Base-by-base conservation (phyloP, 1,284 basidiomycete species). In the Exsudoporus floridanus region DNA sequence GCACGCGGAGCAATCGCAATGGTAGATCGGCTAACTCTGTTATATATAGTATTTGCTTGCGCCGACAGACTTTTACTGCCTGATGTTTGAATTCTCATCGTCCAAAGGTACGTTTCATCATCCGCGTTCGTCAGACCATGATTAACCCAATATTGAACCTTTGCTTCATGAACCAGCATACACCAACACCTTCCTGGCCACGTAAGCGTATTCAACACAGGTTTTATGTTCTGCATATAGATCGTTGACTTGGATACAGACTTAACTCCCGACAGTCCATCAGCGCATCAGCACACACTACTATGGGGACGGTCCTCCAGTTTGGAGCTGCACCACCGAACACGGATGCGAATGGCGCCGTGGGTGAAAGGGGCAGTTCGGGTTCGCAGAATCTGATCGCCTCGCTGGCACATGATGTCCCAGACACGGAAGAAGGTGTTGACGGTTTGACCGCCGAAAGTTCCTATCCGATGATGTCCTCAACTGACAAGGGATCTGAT, bases 151-250 rank as follows among this genome's bases (percentile, higher is more conserved):
- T 7, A 36, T 21, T 5, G 7, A 25, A 42, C 13, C 12, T 8
- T 1, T 33, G 1, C 18, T 19, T 18, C 27, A 14, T 16, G 16
- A 42, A 14, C 12, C 27, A 50, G 48, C 48, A 30, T 37, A 50
- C 33, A 50, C 48, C n/a, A 50, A 50, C 48, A 50, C 48, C 6
- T 14, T 50, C 25, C 45, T 50, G 2, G 48, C 48, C 14, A 47
- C 48, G 46, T 48, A 31, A 43, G 28, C 28, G 12, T 28, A 10
- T 28, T 28, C 28, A 28, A 10, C 10, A 4, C 28, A 28, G 46
- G 19, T 12, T 13, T 25, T 18, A 12, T n/a, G 13, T 12, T 33
- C 6, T 4, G 10, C 14, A 14, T 27, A 27, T 13, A 1, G 21
- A 12, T 10, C 18, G 8, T 8, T 19, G 37, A 46, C 7, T 19